Base-by-base conservation (phyloP, 441 rosid species). In the Adansonia gregorii region DNA sequence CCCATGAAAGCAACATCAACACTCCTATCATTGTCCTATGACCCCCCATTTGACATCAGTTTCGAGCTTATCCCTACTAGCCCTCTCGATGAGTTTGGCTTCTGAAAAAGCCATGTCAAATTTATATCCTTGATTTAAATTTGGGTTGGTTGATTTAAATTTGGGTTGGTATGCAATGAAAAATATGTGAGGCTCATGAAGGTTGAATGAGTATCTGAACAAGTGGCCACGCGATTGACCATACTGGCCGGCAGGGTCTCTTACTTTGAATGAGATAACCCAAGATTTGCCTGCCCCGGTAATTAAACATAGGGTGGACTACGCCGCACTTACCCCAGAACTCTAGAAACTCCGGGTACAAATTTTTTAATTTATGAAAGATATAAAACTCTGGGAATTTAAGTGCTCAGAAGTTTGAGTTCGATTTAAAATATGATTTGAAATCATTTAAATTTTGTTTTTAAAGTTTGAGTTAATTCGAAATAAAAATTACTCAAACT, bases 161-260 rank as follows among this genome's bases (percentile, higher is more conserved):
- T 64, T 24, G 24, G 75, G 77, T 73, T 19, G 84, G 79, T 81
- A 76, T 35, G 66, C 51, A 69, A 77, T 52, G 81, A 64, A 24
- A 35, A 79, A 12, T 2, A 73, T 75, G 81, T 81, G 84, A 35
- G 56, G 55, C 27, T 78, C 83, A 79, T 54, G 52, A 46, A 59
- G 59, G 46, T 77, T 55, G 77, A 49, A 76, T 78, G 84, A 61
- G 63, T 12, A 31, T 73, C 79, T 43, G 35, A 8, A 55, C 0
- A 46, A 58, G 20, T 68, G 55, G 20, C 46, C 68, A 31, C 15
- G 68, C 68, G 1, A 31, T 31, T 14, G 45, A 35, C 68, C 10
- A 64, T 5, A 35, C 46, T 64, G 48, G 46, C 22, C 68, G 17
- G 20, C 35, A 12, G 43, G 66, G 67, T 31, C 43, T 63, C 67